These are phyloP conservation scores for Corynespora cassiicola DNA, from an alignment of 2,329 filamentous ascomycete species.

Conservation along the genomic window DNA sequence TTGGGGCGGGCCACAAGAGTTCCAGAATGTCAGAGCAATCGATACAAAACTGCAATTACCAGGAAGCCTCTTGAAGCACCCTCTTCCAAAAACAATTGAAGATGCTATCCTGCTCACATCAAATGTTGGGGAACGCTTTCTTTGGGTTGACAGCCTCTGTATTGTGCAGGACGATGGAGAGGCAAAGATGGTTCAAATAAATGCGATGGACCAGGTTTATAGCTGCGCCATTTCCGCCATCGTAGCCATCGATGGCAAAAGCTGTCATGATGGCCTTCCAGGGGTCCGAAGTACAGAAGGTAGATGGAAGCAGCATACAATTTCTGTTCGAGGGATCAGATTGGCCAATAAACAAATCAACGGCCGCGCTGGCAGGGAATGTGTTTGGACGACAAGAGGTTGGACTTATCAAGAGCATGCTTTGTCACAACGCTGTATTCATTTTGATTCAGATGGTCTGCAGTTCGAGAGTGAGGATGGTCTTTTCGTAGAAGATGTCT, in stretches of 20 bases:
- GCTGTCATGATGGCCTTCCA: constrained; percentile 1
- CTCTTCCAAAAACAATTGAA: constrained; percentile 1
- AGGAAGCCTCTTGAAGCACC: background rate
- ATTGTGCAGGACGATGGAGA: constrained; percentile 5
- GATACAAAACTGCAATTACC: too few relatives aligned
- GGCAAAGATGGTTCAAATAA: constrained; percentile 1
- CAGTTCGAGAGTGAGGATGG: constrained; percentile 34
- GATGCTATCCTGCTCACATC: background rate
- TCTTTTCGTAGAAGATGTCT: background rate
- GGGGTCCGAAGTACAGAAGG: constrained; percentile 1
- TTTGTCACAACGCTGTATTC: constrained; percentile 41
- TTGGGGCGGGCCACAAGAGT: too few relatives aligned
- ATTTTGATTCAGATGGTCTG: constrained; percentile 39
- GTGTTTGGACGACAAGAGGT: constrained; percentile 43
- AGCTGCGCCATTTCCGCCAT: constrained; percentile 1
- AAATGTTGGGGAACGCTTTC: background rate
- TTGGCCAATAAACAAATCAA: background rate
- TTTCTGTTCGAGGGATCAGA: background rate
- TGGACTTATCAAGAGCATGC: constrained; percentile 50
- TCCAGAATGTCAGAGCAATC: too few relatives aligned
- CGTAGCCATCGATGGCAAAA: background rate
- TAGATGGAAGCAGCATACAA: background rate
- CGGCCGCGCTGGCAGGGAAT: constrained; percentile 6
- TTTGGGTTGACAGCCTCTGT: constrained; percentile 3
- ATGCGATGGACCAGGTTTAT: constrained; percentile 5